These are phyloP conservation scores for Sonneratia caseolaris DNA, from an alignment of 345 rosid genomes.

Conservation along the genomic window DNA sequence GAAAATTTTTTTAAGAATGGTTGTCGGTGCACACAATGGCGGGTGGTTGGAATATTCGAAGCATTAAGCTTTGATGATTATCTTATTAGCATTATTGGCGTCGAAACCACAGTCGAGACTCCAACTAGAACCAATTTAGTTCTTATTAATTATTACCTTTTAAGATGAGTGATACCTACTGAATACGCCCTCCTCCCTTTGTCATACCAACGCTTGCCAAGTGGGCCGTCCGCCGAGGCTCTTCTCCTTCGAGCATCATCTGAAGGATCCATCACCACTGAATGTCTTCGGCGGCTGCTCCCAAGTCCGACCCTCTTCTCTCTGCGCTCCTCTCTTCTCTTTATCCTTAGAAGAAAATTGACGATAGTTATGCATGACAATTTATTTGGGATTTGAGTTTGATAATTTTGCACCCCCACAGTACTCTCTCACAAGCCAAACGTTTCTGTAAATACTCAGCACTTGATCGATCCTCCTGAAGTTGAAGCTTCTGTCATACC, in stretches of 20 bases:
- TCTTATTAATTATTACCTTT: too few species aligned
- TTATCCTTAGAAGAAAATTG: not conserved
- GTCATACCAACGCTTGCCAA: not conserved
- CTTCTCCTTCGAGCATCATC: not conserved
- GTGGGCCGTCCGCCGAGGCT: conserved; percentile 3
- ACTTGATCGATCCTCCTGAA: not conserved
- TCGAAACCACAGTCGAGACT: too few species aligned
- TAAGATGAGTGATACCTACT: too few species aligned
- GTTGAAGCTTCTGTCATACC: not conserved
- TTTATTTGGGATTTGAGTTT: not conserved
- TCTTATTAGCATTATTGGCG: too few species aligned
- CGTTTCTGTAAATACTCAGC: not conserved
- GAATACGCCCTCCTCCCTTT: too few species aligned
- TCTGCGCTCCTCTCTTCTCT: not conserved
- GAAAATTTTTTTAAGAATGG: too few species aligned
- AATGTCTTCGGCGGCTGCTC: not conserved
- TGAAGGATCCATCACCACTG: not conserved
- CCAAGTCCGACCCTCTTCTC: not conserved
- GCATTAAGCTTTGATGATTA: too few species aligned
- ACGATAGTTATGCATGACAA: too few species aligned
- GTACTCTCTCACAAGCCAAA: not conserved
- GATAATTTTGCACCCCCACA: not conserved
- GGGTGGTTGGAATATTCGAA: too few species aligned
- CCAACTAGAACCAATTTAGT: too few species aligned
- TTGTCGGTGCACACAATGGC: too few species aligned